These are phyloP conservation scores for Monilinia fructicola DNA, from an alignment of 2,329 filamentous ascomycete species.

Conservation along the genomic window DNA sequence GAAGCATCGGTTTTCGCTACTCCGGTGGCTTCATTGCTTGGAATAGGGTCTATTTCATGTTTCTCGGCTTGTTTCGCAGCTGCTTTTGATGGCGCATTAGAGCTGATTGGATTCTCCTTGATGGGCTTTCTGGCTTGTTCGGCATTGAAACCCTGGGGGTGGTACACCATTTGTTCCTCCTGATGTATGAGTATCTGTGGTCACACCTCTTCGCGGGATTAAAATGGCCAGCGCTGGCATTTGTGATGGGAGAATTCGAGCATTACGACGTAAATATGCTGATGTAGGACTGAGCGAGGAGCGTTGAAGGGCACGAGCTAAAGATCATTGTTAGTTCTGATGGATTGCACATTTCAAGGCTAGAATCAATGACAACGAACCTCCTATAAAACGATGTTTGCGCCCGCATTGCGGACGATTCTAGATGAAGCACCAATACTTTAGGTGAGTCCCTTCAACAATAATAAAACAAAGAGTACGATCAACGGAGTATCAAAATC, in stretches of 20 bases:
- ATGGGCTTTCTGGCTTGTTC: constrained; percentile 67
- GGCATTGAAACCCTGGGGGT: constrained; percentile 70
- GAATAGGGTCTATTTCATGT: constrained; percentile 35
- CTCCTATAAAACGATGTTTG: constrained; percentile 39
- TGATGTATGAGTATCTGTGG: constrained; percentile 59
- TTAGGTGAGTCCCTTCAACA: constrained; percentile 11
- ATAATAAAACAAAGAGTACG: constrained; percentile 11
- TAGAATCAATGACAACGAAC: constrained; percentile 34
- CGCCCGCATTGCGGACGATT: constrained; percentile 41
- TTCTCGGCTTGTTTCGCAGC: constrained; percentile 32
- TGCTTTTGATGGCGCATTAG: constrained; percentile 35
- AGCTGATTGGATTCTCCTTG: constrained; percentile 40
- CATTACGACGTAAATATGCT: constrained; percentile 40
- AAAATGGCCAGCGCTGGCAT: constrained; percentile 55
- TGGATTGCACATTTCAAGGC: too few species aligned
- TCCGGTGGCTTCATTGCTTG: constrained; percentile 34
- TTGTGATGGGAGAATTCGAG: constrained; percentile 37
- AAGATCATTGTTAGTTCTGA: not conserved
- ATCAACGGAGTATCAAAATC: constrained; percentile 9
- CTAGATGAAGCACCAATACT: constrained; percentile 42
- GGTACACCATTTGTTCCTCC: constrained; percentile 51
- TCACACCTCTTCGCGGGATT: constrained; percentile 55
- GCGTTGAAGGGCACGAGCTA: constrained; percentile 39
- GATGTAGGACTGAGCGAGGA: constrained; percentile 35
- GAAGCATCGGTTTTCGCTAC: constrained; percentile 40